phyloP scores from a whole-genome alignment of 2,329 filamentous ascomycete genomes.

The Lizonia empirigonia region DNA sequence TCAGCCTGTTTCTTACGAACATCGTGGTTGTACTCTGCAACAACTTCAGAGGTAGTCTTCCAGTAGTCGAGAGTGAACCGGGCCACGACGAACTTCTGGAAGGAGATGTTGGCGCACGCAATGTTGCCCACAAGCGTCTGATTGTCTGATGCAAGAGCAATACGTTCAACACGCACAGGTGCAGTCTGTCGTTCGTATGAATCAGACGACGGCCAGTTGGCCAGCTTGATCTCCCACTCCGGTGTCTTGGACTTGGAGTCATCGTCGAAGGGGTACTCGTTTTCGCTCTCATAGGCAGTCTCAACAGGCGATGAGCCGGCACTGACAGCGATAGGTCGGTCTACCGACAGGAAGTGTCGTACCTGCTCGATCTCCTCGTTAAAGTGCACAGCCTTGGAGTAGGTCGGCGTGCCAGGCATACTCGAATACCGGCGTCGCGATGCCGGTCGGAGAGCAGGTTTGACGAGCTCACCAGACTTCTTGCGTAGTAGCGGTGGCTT shows the following conservation, averaged over 20 bases:
- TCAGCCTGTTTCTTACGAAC: slow-evolving; percentile 69
- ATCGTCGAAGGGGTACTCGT: slow-evolving; percentile 83
- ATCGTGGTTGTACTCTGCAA: slow-evolving; percentile 84
- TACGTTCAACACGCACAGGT: slow-evolving; percentile 80
- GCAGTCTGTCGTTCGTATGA: slow-evolving; percentile 65
- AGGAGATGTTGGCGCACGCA: slow-evolving; percentile 85
- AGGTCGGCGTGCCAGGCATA: slow-evolving; percentile 96
- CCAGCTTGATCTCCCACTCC: slow-evolving; percentile 86
- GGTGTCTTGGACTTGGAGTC: slow-evolving; percentile 54
- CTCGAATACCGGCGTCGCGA: slow-evolving; percentile 86
- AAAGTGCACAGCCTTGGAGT: slow-evolving; percentile 97
- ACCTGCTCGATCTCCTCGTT: slow-evolving; percentile 96
- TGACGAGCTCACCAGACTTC: slow-evolving; percentile 96
- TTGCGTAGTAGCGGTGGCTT: slow-evolving; percentile 96
- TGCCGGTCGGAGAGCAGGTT: slow-evolving; percentile 82
- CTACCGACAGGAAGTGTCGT: slow-evolving; percentile 91
- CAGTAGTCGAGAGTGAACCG: slow-evolving; percentile 97
- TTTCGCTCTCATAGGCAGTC: slow-evolving; percentile 79
- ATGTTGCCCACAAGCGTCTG: slow-evolving; percentile 84
- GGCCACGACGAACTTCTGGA: slow-evolving; percentile 86
- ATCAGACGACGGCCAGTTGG: slow-evolving; percentile 76
- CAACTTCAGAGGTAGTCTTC: slow-evolving; percentile 96
- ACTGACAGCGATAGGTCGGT: slow-evolving; percentile 93
- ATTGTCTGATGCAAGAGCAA: slow-evolving; percentile 87
- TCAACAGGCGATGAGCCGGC: slow-evolving; percentile 91